Conservation (phyloP, 2,329 filamentous ascomycete genomes). For the Zasmidium cellare region DNA sequence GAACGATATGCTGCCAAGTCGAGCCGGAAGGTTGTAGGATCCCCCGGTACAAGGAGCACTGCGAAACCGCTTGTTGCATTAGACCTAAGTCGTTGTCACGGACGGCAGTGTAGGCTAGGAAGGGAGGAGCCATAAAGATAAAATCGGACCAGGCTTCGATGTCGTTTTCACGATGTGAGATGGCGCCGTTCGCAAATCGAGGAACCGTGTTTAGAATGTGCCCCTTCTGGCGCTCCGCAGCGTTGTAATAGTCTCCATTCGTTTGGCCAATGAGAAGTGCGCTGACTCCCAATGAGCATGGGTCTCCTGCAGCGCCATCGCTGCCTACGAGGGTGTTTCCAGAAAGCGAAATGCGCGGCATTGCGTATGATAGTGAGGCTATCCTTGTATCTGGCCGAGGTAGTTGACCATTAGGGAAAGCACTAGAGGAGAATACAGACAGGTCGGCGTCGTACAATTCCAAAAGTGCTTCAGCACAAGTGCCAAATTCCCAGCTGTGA, state of each 20-base stretch:
- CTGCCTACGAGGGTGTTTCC: constrained; percentile 37
- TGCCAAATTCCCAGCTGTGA: constrained; percentile 43
- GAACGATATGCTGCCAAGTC: constrained; percentile 49
- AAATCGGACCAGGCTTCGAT: constrained; percentile 53
- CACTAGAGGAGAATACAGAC: constrained; percentile 20
- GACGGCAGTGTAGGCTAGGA: constrained; percentile 49
- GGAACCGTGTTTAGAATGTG: constrained; percentile 42
- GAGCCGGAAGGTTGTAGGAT: constrained; percentile 37
- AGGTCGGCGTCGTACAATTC: constrained; percentile 40
- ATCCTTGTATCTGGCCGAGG: constrained; percentile 9
- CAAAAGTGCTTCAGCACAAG: constrained; percentile 41
- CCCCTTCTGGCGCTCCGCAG: constrained; percentile 42
- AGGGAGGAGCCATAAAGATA: constrained; percentile 52
- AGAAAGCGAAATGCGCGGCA: constrained; percentile 36
- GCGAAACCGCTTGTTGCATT: constrained; percentile 39
- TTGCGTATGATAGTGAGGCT: constrained; percentile 24
- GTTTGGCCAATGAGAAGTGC: constrained; percentile 46
- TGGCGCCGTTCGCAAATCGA: constrained; percentile 40
- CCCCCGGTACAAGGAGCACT: constrained; percentile 46
- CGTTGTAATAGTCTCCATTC: constrained; percentile 35
- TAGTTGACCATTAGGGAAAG: constrained; percentile 9
- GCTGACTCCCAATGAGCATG: constrained; percentile 48
- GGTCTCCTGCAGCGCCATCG: constrained; percentile 43
- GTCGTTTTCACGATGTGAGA: constrained; percentile 47
- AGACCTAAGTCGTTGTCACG: constrained; percentile 36